phyloP scores from a whole-genome alignment of 768 basidiomycete species.

The Russula ochroleuca region DNA sequence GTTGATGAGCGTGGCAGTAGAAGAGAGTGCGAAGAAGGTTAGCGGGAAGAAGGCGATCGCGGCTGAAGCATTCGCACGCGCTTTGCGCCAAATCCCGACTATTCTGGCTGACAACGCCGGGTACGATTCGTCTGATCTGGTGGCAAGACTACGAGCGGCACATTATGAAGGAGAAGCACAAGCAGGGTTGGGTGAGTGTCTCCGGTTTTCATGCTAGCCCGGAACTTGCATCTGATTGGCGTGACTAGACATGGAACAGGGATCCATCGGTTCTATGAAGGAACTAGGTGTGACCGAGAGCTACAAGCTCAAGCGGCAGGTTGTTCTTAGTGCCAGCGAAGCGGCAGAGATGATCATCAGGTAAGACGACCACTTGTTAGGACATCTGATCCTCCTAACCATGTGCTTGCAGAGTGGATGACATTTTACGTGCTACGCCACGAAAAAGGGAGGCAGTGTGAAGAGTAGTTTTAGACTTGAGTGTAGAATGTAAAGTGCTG shows the following conservation, averaged over 20 bases:
- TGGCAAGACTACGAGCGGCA: slow-evolving; percentile 82
- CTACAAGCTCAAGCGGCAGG: slow-evolving; percentile 95
- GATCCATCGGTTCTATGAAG: slow-evolving; percentile 82
- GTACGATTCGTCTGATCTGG: slow-evolving; percentile 95
- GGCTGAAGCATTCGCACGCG: slow-evolving; percentile 84
- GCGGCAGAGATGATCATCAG: slow-evolving; percentile 98
- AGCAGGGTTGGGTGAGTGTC: slow-evolving; percentile 75
- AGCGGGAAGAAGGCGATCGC: slow-evolving; percentile 96
- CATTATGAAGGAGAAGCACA: slow-evolving; percentile 88
- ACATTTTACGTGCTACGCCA: slow-evolving; percentile 83
- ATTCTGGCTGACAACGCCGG: slow-evolving; percentile 98
- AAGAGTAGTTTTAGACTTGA: slow-evolving; percentile 1
- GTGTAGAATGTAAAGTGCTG: background rate
- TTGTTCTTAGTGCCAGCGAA: slow-evolving; percentile 90
- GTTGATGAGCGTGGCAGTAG: slow-evolving; percentile 93
- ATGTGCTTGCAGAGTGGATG: slow-evolving; percentile 63
- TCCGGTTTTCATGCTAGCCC: background rate
- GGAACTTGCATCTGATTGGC: slow-evolving; percentile 4
- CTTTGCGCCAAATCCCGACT: slow-evolving; percentile 90
- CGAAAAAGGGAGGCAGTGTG: slow-evolving; percentile 79
- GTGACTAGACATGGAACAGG: slow-evolving; percentile 78
- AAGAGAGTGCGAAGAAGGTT: slow-evolving; percentile 77
- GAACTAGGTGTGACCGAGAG: slow-evolving; percentile 90
- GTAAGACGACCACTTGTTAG: slow-evolving; percentile 40
- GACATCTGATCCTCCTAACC: background rate